Percentiles rank a stretch among this genome's conserved stretches.
These are phyloP conservation scores for Dalbergia cochinchinensis DNA, from an alignment of 306 rosid genomes.

Conservation along the genomic window DNA sequence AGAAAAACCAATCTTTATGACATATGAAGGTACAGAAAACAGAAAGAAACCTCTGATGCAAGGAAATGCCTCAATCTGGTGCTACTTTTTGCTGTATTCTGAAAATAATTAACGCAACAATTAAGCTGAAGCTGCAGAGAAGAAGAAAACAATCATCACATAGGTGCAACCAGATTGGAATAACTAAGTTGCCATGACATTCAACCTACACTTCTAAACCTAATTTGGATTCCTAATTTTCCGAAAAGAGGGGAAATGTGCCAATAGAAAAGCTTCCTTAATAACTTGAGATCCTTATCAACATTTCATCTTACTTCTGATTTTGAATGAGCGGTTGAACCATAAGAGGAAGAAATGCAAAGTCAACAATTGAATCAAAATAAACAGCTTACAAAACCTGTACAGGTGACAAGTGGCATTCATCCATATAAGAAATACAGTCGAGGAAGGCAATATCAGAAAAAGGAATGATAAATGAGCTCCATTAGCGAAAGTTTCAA, in stretches of 20 bases:
- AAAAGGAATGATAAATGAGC: neutral
- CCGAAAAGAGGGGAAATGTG: neutral
- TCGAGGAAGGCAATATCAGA: neutral
- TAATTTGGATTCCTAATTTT: neutral
- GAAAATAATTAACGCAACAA: constrained; percentile 48
- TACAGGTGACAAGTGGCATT: neutral
- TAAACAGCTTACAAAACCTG: neutral
- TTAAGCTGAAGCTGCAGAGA: constrained; percentile 65
- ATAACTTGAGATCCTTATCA: neutral
- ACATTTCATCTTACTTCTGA: neutral
- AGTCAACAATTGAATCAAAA: neutral
- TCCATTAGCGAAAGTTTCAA: neutral
- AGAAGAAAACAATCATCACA: constrained; percentile 25
- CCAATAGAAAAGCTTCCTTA: neutral
- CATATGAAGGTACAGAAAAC: neutral
- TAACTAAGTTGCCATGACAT: neutral
- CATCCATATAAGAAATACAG: neutral
- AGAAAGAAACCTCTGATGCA: constrained; percentile 65
- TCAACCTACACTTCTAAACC: neutral
- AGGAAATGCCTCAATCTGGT: constrained; percentile 60
- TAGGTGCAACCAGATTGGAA: constrained; percentile 5
- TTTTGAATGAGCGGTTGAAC: neutral
- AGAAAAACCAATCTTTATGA: neutral
- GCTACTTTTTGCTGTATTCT: constrained; percentile 58
- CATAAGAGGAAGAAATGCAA: constrained; percentile 1